phyloP scores from a whole-genome alignment of 495 filamentous ascomycete genomes.

The Xylaria intraflava region DNA sequence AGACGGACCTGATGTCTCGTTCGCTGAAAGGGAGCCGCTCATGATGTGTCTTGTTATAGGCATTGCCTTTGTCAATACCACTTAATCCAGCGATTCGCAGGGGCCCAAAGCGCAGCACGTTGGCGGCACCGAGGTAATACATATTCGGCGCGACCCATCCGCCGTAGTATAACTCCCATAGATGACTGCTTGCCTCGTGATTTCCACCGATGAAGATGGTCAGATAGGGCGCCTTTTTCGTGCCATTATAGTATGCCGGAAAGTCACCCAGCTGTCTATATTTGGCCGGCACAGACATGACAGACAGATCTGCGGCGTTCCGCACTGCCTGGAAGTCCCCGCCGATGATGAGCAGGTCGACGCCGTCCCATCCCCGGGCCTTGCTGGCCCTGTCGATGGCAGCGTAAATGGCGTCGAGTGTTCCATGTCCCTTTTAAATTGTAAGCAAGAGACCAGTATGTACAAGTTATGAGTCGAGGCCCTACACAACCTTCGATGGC shows the following conservation, averaged over 20 bases:
- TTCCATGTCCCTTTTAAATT: conserved; percentile 69
- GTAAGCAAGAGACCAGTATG: conserved; percentile 2
- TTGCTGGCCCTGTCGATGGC: conserved; percentile 57
- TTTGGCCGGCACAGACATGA: conserved; percentile 79
- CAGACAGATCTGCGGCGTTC: conserved; percentile 77
- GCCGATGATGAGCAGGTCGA: conserved; percentile 82
- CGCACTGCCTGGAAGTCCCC: conserved; percentile 91
- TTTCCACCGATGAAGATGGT: conserved; percentile 93
- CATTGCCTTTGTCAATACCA: conserved; percentile 85
- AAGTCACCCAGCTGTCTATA: conserved; percentile 85
- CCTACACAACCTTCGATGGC: conserved; percentile 78
- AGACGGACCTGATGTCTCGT: conserved; percentile 68
- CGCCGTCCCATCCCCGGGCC: conserved; percentile 62
- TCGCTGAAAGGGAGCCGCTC: conserved; percentile 80
- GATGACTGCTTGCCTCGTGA: conserved; percentile 81
- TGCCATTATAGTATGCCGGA: conserved; percentile 82
- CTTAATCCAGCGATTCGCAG: conserved; percentile 85
- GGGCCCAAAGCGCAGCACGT: conserved; percentile 72
- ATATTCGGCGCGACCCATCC: conserved; percentile 97
- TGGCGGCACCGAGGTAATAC: conserved; percentile 90
- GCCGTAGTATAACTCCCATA: conserved; percentile 90
- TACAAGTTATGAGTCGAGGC: background rate
- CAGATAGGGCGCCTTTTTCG: conserved; percentile 68
- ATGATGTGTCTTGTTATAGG: conserved; percentile 72
- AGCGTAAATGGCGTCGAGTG: conserved; percentile 82